Conservation (phyloP, 2,329 filamentous ascomycete genomes). For the Aspergillus fischeri region DNA sequence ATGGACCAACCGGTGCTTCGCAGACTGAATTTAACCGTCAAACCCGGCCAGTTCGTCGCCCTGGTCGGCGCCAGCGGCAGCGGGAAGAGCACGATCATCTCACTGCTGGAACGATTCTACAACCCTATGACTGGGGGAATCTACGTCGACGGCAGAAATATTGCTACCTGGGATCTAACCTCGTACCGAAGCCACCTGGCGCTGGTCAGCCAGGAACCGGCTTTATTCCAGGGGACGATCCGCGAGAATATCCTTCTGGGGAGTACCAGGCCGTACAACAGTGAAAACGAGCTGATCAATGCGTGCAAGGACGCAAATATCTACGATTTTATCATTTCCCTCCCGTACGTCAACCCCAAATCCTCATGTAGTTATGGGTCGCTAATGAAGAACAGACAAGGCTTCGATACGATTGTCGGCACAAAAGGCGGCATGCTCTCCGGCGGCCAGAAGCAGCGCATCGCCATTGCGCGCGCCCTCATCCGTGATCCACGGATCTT, state of each 20-base stretch:
- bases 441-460: conserved; percentile 90
- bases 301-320: conserved; percentile 90
- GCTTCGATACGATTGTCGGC: conserved; percentile 80
- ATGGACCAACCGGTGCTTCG: conserved; percentile 86
- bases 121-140: conserved; percentile 78
- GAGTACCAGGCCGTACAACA: conserved; percentile 59
- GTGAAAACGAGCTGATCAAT: conserved; percentile 68
- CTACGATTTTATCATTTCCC: conserved; percentile 82
- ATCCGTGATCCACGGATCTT: conserved; percentile 85
- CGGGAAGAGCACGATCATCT: conserved; percentile 91
- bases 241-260: conserved; percentile 86
- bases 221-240: conserved; percentile 88
- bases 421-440: conserved; percentile 80
- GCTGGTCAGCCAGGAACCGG: conserved; percentile 90
- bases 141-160: conserved; percentile 76
- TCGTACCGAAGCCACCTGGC: conserved; percentile 80
- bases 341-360: conserved; percentile 53
- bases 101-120: conserved; percentile 89
- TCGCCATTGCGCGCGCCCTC: conserved; percentile 87
- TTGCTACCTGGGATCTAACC: conserved; percentile 75
- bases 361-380: neutral
- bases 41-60: conserved; percentile 54
- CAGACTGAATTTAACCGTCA: conserved; percentile 61
- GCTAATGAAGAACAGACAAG: conserved; percentile 50
- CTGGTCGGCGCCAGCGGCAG: conserved; percentile 89